Evolutionary conservation across 768 basidiomycete genomes (phyloP), one percentile per base, ranked within the genome.

Genomic region (Cubamyces sp.): DNA sequence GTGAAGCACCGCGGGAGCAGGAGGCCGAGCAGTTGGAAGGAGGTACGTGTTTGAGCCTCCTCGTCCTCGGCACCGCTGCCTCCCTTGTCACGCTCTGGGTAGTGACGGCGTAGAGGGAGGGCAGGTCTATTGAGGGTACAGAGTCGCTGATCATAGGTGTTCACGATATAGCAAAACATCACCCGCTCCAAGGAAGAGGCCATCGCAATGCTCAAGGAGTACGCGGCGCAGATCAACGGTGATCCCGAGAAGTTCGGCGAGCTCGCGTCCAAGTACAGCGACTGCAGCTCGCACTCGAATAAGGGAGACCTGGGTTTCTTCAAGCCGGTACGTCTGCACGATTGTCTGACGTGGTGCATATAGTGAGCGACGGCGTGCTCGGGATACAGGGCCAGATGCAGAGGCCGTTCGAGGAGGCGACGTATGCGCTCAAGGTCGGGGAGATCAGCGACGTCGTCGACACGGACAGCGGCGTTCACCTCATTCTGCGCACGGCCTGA

Each of bases 381-480:
- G 26, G 2, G 19, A 3, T 58, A 19, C 47, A 72, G 71, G 91
- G 89, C 0, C 90, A 92, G 78, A 99, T 99, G 97, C 97, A 99
- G 77, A 94, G 92, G 76, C 88, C 94, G 39, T 99, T 99, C 70
- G 96, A 98, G 76, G 94, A 96, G 30, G 91, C 92, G 34, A 79
- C 92, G 12, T 96, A 83, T 74, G 83, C 76, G 2, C 79, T 95
- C 64, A 71, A 86, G 50, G 82, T 89, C 21, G 91, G 87, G 8
- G 75, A 91, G 76, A 87, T 95, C 71, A 93, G 91, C 74, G 88
- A 86, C 28, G 77, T 94, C 48, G 84, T 98, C 71, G 85, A 84
- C 69, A 91, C 96, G 48, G 96, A 98, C 67, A 96, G 94, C 67
- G 97, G 97, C 19, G 94, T 98, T 21, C 97, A 99, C 74, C 70